Base-by-base conservation (phyloP, 805 yeast species). In the Saccharomycopsis fermentans region DNA sequence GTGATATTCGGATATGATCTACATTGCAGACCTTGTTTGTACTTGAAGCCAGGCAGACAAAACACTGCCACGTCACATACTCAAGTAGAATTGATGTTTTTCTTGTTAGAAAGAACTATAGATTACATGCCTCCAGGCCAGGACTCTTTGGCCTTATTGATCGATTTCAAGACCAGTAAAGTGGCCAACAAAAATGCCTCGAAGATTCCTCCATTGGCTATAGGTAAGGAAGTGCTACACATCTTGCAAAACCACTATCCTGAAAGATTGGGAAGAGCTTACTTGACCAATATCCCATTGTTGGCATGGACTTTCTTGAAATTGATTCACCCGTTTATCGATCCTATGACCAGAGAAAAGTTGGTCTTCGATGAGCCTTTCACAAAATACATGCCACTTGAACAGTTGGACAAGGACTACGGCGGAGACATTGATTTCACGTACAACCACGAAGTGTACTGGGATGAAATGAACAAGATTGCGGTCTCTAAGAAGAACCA, bases 221-320 rank as follows among this genome's bases (percentile, higher is more conserved):
- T 83, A 17, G 97, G 97, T 37, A 85, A 91, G 69, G 96, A 90
- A 72, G 98, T 92, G 35, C 77, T 94, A 64, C 89, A 87, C 70
- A 94, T 94, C 69, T 76, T 94, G 65, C 99, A 94, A 73, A 90
- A 96, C 12, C 99, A 94, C 71, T 94, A 94, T 70, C 99, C 99
- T 3, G 99, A 94, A 70, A 81, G 99, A 66, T 77, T 94, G 60
- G 99, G 99, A 43, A 86, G 85, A 68, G 97, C 97, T 0, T 77
- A 91, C 54, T 77, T 94, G 57, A 88, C 96, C 54, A 92, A 94
- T 71, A 90, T 94, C 64, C 98, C 98, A 14, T 87, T 94, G 81
- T 73, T 91, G 58, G 98, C 91, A 6, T 87, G 96, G 88, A 84
- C 96, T 9, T 94, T 94, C 67, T 74, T 94, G 65, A 91, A 87